phyloP scores from a whole-genome alignment of 2,329 filamentous ascomycete species.

The Claviceps pusilla region DNA sequence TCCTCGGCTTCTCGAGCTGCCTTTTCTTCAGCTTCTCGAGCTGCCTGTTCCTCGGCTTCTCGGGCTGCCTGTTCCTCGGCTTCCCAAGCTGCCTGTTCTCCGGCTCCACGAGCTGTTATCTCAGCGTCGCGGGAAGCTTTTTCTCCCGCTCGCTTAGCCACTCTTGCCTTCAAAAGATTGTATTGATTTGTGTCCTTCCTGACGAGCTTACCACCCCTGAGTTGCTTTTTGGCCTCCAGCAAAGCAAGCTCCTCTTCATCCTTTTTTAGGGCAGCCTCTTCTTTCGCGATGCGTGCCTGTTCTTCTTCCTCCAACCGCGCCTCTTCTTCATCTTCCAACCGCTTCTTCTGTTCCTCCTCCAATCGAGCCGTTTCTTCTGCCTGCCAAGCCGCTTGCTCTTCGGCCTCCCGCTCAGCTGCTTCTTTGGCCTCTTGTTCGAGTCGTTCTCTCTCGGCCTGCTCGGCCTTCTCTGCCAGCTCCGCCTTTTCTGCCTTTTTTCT shows the following conservation, averaged over 20 bases:
- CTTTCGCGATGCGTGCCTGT: conserved; percentile 10
- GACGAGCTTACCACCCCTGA: conserved; percentile 28
- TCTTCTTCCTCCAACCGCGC: conserved; percentile 14
- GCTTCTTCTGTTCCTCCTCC: conserved; percentile 13
- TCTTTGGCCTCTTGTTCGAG: conserved; percentile 13
- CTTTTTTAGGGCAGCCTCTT: conserved; percentile 11
- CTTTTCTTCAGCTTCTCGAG: conserved; percentile 23
- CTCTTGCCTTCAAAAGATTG: conserved; percentile 20
- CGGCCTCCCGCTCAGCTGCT: conserved; percentile 14
- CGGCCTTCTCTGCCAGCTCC: conserved; percentile 15
- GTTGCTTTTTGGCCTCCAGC: conserved; percentile 33
- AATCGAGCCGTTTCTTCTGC: conserved; percentile 16
- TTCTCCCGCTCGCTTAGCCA: conserved; percentile 20
- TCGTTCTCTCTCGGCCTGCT: conserved; percentile 25
- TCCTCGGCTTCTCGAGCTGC: conserved; percentile 24
- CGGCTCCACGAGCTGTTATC: conserved; percentile 15
- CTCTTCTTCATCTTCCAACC: conserved; percentile 12
- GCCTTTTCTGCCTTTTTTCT: conserved; percentile 27
- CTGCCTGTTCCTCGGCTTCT: conserved; percentile 18
- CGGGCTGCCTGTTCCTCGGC: neutral
- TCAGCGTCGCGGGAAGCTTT: conserved; percentile 18
- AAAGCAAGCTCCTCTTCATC: conserved; percentile 25
- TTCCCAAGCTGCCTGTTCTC: neutral
- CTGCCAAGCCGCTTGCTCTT: conserved; percentile 16
- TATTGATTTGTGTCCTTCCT: conserved; percentile 33